phyloP scores from a whole-genome alignment of 192 early-diverging fungal genomes.

The Mortierella antarctica region DNA sequence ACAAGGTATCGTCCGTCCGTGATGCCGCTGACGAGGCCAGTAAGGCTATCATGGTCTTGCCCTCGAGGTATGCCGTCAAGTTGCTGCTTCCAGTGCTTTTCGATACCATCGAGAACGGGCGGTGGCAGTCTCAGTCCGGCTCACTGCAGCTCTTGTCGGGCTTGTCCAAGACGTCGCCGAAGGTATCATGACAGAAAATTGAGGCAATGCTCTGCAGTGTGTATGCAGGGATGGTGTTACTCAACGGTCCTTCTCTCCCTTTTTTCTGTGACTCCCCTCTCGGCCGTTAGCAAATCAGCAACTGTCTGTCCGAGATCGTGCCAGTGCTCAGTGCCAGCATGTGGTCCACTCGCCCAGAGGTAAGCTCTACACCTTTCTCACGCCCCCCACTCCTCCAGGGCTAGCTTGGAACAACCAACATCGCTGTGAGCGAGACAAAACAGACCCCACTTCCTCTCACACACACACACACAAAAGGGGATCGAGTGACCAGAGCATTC shows the following conservation, averaged over 20 bases:
- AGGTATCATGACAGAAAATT: conserved; percentile 7
- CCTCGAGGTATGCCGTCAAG: conserved; percentile 58
- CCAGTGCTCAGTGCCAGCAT: conserved; percentile 79
- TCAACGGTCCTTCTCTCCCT: too few relatives aligned
- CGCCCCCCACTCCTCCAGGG: too few relatives aligned
- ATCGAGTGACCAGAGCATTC: too few relatives aligned
- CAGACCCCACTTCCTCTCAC: too few relatives aligned
- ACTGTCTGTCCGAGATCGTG: conserved; percentile 68
- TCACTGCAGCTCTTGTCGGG: conserved; percentile 53
- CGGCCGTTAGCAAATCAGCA: conserved; percentile 54
- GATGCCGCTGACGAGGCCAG: conserved; percentile 55
- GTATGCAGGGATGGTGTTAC: too few relatives aligned
- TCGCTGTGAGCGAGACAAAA: too few relatives aligned
- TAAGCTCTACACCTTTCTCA: conserved; percentile 28
- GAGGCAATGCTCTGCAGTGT: not conserved
- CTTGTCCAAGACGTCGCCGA: conserved; percentile 58
- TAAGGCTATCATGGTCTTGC: conserved; percentile 53
- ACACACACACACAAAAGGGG: too few relatives aligned
- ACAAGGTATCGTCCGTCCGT: conserved; percentile 60
- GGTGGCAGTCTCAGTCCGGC: conserved; percentile 76
- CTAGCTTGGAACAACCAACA: too few relatives aligned
- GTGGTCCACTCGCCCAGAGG: conserved; percentile 85
- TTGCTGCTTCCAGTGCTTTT: conserved; percentile 73
- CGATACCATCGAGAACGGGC: conserved; percentile 75
- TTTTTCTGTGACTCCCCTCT: too few relatives aligned